phyloP scores from a whole-genome alignment of 2,329 filamentous ascomycete genomes.

The Meredithiella fracta region DNA sequence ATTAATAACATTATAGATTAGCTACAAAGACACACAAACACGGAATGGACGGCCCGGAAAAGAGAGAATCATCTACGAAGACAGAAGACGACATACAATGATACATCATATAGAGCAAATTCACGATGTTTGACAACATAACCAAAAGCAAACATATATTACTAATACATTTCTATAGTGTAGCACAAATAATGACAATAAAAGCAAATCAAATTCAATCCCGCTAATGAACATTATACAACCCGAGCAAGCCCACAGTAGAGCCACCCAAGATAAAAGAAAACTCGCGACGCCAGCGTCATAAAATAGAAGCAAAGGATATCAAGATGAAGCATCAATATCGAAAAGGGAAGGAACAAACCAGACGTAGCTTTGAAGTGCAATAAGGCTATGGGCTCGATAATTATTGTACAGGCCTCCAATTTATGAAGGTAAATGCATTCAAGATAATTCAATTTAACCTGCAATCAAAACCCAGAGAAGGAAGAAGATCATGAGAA shows the following conservation, averaged over 20 bases:
- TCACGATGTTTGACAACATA: too few relatives aligned
- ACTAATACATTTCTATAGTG: not conserved
- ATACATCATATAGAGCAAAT: too few relatives aligned
- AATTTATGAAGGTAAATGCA: not conserved
- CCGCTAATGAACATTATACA: constrained; percentile 16
- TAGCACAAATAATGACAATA: not conserved
- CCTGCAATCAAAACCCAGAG: constrained; percentile 54
- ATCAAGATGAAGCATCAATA: not conserved
- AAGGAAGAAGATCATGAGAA: constrained; percentile 87
- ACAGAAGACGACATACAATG: too few relatives aligned
- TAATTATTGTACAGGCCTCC: too few relatives aligned
- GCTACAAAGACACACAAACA: too few relatives aligned
- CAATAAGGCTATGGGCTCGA: too few relatives aligned
- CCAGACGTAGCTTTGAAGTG: not conserved
- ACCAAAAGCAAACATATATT: too few relatives aligned
- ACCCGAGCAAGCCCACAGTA: constrained; percentile 9
- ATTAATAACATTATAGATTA: too few relatives aligned
- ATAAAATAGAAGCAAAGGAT: constrained; percentile 1
- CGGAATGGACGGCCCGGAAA: too few relatives aligned
- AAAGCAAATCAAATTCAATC: not conserved
- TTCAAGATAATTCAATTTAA: constrained; percentile 18
- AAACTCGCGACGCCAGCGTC: not conserved
- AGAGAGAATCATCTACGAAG: too few relatives aligned
- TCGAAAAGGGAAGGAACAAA: too few relatives aligned
- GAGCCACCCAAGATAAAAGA: constrained; percentile 13